Percentiles rank a stretch among this genome's conserved stretches.
phyloP scores from a whole-genome alignment of 768 basidiomycete species.

The Stropharia rugosoannulata region DNA sequence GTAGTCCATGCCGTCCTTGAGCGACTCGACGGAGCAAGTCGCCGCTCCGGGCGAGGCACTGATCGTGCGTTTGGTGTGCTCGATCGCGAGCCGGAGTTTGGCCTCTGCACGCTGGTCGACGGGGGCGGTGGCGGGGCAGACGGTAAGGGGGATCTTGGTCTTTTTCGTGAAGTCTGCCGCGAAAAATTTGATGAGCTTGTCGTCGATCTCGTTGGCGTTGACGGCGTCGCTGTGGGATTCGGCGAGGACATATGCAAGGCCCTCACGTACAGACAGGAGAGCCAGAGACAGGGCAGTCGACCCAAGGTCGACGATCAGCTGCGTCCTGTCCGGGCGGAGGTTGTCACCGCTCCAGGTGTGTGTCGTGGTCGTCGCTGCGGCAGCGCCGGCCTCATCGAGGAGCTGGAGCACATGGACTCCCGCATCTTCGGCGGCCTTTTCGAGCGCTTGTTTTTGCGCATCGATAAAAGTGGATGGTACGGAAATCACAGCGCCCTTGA shows the following conservation, averaged over 20 bases:
- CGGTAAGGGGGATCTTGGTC: slow-evolving; percentile 71
- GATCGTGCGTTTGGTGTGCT: slow-evolving; percentile 92
- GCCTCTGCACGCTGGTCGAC: slow-evolving; percentile 82
- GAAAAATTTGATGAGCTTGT: slow-evolving; percentile 86
- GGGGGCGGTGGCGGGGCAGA: slow-evolving; percentile 49
- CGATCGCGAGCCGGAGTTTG: slow-evolving; percentile 90
- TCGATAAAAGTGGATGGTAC: slow-evolving; percentile 76
- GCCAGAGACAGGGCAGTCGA: slow-evolving; percentile 68
- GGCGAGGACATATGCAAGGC: slow-evolving; percentile 67
- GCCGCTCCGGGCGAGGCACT: slow-evolving; percentile 86
- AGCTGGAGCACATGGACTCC: slow-evolving; percentile 85
- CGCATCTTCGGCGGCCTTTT: slow-evolving; percentile 73
- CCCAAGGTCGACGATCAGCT: slow-evolving; percentile 82
- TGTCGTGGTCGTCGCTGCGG: slow-evolving; percentile 55
- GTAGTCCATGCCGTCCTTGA: slow-evolving; percentile 93
- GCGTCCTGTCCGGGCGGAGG: slow-evolving; percentile 62
- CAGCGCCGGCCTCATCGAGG: slow-evolving; percentile 85
- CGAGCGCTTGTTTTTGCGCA: slow-evolving; percentile 66
- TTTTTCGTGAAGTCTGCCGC: slow-evolving; percentile 97
- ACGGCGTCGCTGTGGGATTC: slow-evolving; percentile 45
- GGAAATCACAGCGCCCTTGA: slow-evolving; percentile 81
- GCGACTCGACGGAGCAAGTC: slow-evolving; percentile 88
- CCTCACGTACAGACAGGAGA: slow-evolving; percentile 71
- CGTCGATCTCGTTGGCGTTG: slow-evolving; percentile 75
- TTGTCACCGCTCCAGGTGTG: slow-evolving; percentile 36